These are phyloP conservation scores for Pichia norvegensis DNA, from an alignment of 1,139 yeast species.

Conservation along the genomic window DNA sequence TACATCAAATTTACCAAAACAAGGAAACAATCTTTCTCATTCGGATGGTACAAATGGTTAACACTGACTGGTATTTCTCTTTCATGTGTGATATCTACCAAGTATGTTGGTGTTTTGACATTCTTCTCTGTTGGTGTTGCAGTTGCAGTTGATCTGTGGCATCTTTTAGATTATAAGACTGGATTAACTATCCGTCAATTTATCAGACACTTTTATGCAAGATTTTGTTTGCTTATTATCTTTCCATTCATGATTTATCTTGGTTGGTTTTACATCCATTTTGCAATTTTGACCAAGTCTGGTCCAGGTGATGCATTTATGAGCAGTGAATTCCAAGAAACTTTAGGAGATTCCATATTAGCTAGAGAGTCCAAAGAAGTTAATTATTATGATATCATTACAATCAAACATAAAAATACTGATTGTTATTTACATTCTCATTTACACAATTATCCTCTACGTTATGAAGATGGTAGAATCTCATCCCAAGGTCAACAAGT, in stretches of 20 bases:
- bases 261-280: slow-evolving; percentile 92
- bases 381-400: slow-evolving; percentile 66
- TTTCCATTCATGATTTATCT: slow-evolving; percentile 78
- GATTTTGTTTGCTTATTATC: slow-evolving; percentile 65
- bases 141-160: slow-evolving; percentile 82
- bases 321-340: slow-evolving; percentile 90
- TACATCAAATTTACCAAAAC: slow-evolving; percentile 75
- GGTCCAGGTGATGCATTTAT: slow-evolving; percentile 96
- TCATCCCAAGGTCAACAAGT: slow-evolving; percentile 96
- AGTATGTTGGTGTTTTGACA: slow-evolving; percentile 92
- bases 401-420: slow-evolving; percentile 72
- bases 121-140: slow-evolving; percentile 82
- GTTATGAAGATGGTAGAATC: slow-evolving; percentile 93
- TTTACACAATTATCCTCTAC: slow-evolving; percentile 62
- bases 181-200: slow-evolving; percentile 60
- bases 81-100: slow-evolving; percentile 87
- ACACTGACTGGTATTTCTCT: slow-evolving; percentile 73
- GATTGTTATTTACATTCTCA: slow-evolving; percentile 79
- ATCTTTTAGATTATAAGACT: slow-evolving; percentile 59
- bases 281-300: slow-evolving; percentile 67
- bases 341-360: slow-evolving; percentile 74
- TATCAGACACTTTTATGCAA: slow-evolving; percentile 64
- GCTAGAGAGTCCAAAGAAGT: slow-evolving; percentile 66
- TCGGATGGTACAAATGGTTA: slow-evolving; percentile 85
- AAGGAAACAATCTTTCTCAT: slow-evolving; percentile 58